Conservation (phyloP, 2,329 filamentous ascomycete genomes). For the Colletotrichum theobromicola region DNA sequence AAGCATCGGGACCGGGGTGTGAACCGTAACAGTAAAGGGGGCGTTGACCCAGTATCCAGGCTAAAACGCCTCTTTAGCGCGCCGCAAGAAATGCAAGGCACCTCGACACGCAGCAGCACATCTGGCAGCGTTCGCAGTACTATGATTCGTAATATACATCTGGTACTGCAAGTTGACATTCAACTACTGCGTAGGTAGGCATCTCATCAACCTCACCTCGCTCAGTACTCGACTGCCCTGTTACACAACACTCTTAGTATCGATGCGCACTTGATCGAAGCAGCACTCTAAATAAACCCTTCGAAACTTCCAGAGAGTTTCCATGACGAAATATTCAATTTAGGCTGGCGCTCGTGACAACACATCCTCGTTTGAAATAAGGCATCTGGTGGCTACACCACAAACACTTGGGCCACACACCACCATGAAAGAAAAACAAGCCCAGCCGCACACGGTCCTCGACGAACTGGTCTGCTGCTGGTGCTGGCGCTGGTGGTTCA, state of each 20-base stretch:
- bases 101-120: not conserved
- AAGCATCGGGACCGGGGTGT: not conserved
- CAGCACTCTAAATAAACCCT: not conserved
- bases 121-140: not conserved
- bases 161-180: too few species aligned
- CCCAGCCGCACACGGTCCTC: not conserved
- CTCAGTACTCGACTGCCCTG: not conserved
- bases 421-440: not conserved
- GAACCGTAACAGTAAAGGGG: not conserved
- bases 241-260: not conserved
- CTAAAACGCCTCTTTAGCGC: conserved; percentile 19
- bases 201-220: not conserved
- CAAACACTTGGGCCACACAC: conserved; percentile 1
- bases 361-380: conserved; percentile 6
- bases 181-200: too few species aligned
- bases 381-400: not conserved
- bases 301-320: not conserved
- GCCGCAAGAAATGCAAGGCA: conserved; percentile 18
- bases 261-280: not conserved
- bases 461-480: not conserved
- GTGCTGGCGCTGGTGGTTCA: not conserved
- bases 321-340: conserved; percentile 2
- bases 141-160: too few species aligned
- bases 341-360: not conserved
- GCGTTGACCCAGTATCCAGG: not conserved